phyloP scores from a whole-genome alignment of 345 rosid species.

The Viola odorata region DNA sequence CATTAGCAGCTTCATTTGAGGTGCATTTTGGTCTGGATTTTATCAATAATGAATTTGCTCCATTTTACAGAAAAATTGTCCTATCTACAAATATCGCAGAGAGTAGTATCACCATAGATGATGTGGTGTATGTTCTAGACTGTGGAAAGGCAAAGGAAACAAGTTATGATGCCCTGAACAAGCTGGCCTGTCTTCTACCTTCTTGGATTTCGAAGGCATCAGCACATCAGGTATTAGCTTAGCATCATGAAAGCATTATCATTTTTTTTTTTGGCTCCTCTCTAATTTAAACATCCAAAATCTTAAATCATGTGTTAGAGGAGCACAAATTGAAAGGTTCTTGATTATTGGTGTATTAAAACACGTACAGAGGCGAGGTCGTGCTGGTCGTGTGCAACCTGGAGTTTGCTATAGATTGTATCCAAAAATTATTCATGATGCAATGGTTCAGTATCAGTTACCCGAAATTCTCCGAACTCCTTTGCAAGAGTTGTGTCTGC shows the following conservation, averaged over 20 bases:
- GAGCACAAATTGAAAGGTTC: slow-evolving; percentile 4
- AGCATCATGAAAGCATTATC: slow-evolving; percentile 6
- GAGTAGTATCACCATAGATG: slow-evolving; percentile 96
- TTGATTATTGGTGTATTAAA: slow-evolving; percentile 17
- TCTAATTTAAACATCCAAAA: slow-evolving; percentile 4
- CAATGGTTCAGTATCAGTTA: slow-evolving; percentile 73
- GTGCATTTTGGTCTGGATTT: not conserved
- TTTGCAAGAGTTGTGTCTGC: slow-evolving; percentile 83
- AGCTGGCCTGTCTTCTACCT: slow-evolving; percentile 88
- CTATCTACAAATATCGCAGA: slow-evolving; percentile 95
- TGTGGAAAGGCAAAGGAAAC: slow-evolving; percentile 98
- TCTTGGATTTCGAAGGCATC: slow-evolving; percentile 99
- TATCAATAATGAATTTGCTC: slow-evolving; percentile 1
- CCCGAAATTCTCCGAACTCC: slow-evolving; percentile 97
- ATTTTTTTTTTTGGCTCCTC: not conserved
- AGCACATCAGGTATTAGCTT: slow-evolving; percentile 67
- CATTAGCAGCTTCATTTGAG: not conserved
- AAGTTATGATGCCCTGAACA: slow-evolving; percentile 95
- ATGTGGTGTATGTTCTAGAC: slow-evolving; percentile 92
- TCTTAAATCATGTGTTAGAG: slow-evolving; percentile 5
- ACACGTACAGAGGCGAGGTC: slow-evolving; percentile 73
- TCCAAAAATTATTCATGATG: slow-evolving; percentile 74
- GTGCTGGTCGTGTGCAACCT: slow-evolving; percentile 97
- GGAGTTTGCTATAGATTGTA: slow-evolving; percentile 93
- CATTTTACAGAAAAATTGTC: slow-evolving; percentile 73